These are phyloP conservation scores for Vaccinium vitisidaea DNA, from an alignment of 148 eudicot species.

Conservation along the genomic window DNA sequence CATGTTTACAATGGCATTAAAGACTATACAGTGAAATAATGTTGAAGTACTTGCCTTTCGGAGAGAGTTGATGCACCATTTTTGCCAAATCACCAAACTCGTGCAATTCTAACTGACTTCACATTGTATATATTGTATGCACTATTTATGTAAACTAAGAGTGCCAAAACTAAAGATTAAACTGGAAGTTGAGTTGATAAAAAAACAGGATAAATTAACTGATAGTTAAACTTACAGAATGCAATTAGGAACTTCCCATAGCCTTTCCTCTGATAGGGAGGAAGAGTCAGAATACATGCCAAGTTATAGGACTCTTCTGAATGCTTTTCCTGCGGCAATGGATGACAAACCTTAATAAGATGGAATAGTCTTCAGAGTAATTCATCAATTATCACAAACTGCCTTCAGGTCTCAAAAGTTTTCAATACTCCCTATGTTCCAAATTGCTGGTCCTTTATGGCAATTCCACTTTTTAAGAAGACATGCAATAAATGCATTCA, in stretches of 20 bases:
- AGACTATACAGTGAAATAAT: neutral
- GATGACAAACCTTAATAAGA: slow-evolving; percentile 10
- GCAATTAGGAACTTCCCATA: slow-evolving; percentile 96
- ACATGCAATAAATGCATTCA: no score
- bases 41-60: neutral
- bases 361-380: neutral
- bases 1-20: slow-evolving; percentile 10
- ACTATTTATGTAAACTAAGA: neutral
- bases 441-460: no score
- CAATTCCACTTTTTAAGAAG: no score
- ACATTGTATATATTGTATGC: neutral
- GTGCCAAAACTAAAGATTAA: neutral
- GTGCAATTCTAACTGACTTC: neutral
- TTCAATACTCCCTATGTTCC: neutral
- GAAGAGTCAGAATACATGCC: slow-evolving; percentile 95
- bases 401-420: neutral
- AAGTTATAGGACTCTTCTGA: slow-evolving; percentile 94
- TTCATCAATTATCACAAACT: neutral
- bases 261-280: slow-evolving; percentile 98
- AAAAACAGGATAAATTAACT: neutral
- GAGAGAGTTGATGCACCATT: neutral
- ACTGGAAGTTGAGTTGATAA: slow-evolving; percentile 11
- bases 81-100: neutral
- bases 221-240: slow-evolving; percentile 59
- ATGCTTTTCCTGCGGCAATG: slow-evolving; percentile 78